Evolutionary conservation across 768 basidiomycete species (phyloP).

Genomic region (Mycena indigotica): DNA sequence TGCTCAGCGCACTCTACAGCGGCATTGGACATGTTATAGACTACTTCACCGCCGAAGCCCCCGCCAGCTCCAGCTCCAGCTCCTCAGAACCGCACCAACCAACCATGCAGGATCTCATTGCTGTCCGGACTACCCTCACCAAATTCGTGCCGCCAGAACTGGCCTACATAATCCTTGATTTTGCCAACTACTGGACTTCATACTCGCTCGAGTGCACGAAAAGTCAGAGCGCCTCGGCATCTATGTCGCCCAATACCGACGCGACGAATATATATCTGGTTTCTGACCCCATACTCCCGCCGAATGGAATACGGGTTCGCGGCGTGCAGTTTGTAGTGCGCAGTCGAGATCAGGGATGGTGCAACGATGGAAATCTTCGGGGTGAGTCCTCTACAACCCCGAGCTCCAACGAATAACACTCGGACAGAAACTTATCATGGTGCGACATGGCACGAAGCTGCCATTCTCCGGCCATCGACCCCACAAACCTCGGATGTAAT

Average conservation of each 20-base stretch:
- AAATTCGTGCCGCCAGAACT: neutral
- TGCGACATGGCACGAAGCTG: neutral
- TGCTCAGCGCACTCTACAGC: neutral
- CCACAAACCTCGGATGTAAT: neutral
- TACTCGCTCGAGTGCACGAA: neutral
- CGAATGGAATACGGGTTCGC: neutral
- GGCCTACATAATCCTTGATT: neutral
- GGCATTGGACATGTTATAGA: neutral
- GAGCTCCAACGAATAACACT: neutral
- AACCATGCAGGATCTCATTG: neutral
- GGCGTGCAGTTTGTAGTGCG: neutral
- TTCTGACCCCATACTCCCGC: neutral
- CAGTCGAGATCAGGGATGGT: neutral
- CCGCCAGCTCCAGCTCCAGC: too few species aligned
- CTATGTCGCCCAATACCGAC: neutral
- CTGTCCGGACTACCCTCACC: neutral
- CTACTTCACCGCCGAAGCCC: neutral
- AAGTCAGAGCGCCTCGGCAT: neutral
- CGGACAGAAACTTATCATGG: neutral
- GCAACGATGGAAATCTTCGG: neutral
- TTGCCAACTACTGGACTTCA: neutral
- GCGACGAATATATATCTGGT: neutral
- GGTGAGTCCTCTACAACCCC: neutral
- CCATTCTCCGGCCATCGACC: neutral
- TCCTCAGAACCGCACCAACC: neutral